Conservation (phyloP, 2,329 filamentous ascomycete species). For the Xylariales sp. region DNA sequence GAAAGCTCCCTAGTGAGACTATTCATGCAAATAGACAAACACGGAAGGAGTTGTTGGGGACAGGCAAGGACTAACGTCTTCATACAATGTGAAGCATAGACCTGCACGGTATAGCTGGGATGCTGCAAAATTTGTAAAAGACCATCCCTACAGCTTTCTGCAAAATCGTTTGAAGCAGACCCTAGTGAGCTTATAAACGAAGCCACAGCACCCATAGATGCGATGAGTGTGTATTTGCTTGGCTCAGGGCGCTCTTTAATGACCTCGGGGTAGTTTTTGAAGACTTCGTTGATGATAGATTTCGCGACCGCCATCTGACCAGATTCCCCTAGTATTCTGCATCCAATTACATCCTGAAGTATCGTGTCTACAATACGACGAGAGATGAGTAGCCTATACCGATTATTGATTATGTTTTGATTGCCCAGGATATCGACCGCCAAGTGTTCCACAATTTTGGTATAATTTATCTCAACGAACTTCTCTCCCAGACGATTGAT, state of each 20-base stretch:
- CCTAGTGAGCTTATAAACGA: conserved; percentile 83
- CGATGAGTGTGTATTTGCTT: conserved; percentile 84
- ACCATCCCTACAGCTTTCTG: conserved; percentile 86
- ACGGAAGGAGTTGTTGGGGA: conserved; percentile 89
- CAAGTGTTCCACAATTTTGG: conserved; percentile 82
- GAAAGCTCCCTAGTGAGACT: conserved; percentile 88
- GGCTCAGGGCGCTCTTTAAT: conserved; percentile 89
- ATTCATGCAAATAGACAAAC: conserved; percentile 96
- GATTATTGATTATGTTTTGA: conserved; percentile 80
- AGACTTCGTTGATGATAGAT: conserved; percentile 83
- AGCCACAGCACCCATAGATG: conserved; percentile 80
- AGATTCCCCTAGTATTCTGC: conserved; percentile 85
- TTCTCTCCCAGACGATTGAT: conserved; percentile 82
- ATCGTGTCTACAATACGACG: conserved; percentile 86
- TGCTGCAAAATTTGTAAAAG: conserved; percentile 92
- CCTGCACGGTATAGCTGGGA: conserved; percentile 94
- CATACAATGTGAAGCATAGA: conserved; percentile 87
- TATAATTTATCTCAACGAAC: conserved; percentile 84
- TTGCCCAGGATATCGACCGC: conserved; percentile 84
- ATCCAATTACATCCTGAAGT: conserved; percentile 84
- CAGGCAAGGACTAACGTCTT: conserved; percentile 90
- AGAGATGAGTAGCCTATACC: conserved; percentile 86
- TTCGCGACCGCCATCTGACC: conserved; percentile 87
- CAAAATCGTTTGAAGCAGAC: conserved; percentile 81
- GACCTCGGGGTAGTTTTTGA: conserved; percentile 94